These are phyloP conservation scores for Colletotrichum sp. DNA, from an alignment of 2,329 filamentous ascomycete species.

Conservation along the genomic window DNA sequence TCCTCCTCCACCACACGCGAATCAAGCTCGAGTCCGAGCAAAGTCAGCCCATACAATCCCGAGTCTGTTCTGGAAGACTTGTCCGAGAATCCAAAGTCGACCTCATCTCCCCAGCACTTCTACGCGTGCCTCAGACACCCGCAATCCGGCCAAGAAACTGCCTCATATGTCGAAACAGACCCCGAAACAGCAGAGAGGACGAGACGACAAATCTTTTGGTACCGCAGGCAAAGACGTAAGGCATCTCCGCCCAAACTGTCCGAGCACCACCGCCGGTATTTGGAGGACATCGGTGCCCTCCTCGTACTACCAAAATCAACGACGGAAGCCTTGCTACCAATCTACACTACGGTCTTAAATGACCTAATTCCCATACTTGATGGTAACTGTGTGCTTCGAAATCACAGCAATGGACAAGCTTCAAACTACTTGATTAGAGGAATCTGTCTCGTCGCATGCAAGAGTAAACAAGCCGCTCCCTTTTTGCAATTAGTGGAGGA, in stretches of 20 bases:
- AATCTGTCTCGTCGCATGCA: conserved; percentile 29
- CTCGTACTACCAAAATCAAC: conserved; percentile 20
- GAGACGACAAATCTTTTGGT: conserved; percentile 18
- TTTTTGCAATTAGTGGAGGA: conserved; percentile 23
- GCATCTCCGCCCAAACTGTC: not conserved
- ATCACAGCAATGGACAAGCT: conserved; percentile 23
- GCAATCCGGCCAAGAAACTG: not conserved
- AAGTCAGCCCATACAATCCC: conserved; percentile 24
- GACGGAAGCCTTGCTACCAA: conserved; percentile 16
- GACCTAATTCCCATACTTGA: conserved; percentile 24
- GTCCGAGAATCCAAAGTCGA: not conserved
- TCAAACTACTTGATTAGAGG: conserved; percentile 25
- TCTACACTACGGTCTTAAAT: conserved; percentile 20
- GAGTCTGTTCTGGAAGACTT: conserved; percentile 23
- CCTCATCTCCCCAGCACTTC: not conserved
- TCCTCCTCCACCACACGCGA: not conserved
- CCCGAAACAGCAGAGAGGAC: not conserved
- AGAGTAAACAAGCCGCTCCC: conserved; percentile 26
- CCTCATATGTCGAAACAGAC: not conserved
- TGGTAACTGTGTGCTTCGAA: conserved; percentile 14
- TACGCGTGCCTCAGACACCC: not conserved
- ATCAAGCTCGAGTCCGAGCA: conserved; percentile 7
- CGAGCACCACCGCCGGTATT: conserved; percentile 12
- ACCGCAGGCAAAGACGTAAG: conserved; percentile 16
- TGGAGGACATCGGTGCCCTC: conserved; percentile 21